A percentile compares a stretch with the other conserved stretches of the same genome.
phyloP scores from a whole-genome alignment of 352 stramenopile genomes.

The Aphanomyces euteiches region DNA sequence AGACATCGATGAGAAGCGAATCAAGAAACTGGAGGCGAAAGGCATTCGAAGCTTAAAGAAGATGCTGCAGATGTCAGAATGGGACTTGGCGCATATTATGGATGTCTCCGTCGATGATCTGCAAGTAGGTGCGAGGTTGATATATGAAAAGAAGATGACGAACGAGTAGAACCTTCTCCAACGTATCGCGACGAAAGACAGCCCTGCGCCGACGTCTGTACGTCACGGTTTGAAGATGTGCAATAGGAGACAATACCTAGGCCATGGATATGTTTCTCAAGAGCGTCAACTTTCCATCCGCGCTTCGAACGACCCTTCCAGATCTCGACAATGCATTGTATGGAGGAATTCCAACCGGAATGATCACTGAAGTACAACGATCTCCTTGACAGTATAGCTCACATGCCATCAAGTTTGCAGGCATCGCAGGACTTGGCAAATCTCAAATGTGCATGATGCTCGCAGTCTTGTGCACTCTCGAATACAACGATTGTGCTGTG shows the following conservation, averaged over 20 bases:
- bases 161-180: neutral
- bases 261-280: constrained; percentile 77
- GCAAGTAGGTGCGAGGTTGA: constrained; percentile 36
- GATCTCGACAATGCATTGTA: constrained; percentile 57
- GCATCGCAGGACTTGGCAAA: constrained; percentile 69
- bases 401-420: constrained; percentile 49
- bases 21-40: constrained; percentile 44
- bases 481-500: constrained; percentile 53
- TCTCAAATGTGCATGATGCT: constrained; percentile 73
- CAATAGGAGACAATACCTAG: constrained; percentile 35
- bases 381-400: neutral
- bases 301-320: constrained; percentile 59
- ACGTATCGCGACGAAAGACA: constrained; percentile 1
- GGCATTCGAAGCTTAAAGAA: constrained; percentile 55
- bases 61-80: constrained; percentile 48
- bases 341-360: constrained; percentile 52
- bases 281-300: constrained; percentile 57
- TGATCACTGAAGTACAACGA: constrained; percentile 50
- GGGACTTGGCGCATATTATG: constrained; percentile 58
- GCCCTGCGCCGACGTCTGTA: constrained; percentile 9
- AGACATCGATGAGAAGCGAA: constrained; percentile 46
- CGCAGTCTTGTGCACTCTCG: constrained; percentile 56
- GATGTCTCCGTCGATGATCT: constrained; percentile 61
- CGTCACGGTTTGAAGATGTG: neutral
- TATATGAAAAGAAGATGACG: no score